Conservation (phyloP, 2,329 filamentous ascomycete genomes). For the Arachnomyces sp. region DNA sequence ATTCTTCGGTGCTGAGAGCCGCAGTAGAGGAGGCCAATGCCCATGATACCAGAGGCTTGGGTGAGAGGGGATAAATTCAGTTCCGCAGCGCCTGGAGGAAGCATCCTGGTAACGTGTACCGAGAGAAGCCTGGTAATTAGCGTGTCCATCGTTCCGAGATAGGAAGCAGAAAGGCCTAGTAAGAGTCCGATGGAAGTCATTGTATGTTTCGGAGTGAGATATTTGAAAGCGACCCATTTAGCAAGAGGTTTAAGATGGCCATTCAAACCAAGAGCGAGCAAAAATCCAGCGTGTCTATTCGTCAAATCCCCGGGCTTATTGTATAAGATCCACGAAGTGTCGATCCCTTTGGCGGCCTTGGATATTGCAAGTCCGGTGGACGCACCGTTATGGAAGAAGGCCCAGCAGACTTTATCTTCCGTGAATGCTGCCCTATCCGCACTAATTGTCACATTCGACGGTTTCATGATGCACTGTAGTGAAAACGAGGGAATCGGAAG, state of each 20-base stretch:
- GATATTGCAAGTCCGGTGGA: constrained; percentile 90
- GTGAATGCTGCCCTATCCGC: constrained; percentile 81
- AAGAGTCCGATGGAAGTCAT: constrained; percentile 98
- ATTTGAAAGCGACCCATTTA: constrained; percentile 98
- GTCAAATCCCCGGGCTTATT: constrained; percentile 91
- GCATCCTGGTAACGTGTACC: constrained; percentile 90
- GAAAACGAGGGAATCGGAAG: constrained; percentile 87
- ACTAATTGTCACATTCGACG: constrained; percentile 84
- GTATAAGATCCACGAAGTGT: constrained; percentile 97
- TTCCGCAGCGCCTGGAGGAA: constrained; percentile 86
- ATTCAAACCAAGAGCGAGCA: constrained; percentile 84
- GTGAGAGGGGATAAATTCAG: constrained; percentile 87
- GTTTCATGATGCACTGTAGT: constrained; percentile 83
- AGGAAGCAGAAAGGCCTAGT: constrained; percentile 83
- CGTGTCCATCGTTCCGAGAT: constrained; percentile 94
- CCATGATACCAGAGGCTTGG: constrained; percentile 94
- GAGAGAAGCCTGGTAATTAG: constrained; percentile 87
- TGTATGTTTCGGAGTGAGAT: constrained; percentile 96
- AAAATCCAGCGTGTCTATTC: constrained; percentile 91
- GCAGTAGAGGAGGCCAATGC: constrained; percentile 88
- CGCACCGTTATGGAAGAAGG: constrained; percentile 94
- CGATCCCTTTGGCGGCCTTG: constrained; percentile 80
- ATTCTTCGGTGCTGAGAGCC: constrained; percentile 94
- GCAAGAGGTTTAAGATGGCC: constrained; percentile 90
- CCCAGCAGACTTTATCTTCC: constrained; percentile 96